Evolutionary conservation across 371 early-diverging fungal species (phyloP).

Genomic region (Catenaria anguillulae): DNA sequence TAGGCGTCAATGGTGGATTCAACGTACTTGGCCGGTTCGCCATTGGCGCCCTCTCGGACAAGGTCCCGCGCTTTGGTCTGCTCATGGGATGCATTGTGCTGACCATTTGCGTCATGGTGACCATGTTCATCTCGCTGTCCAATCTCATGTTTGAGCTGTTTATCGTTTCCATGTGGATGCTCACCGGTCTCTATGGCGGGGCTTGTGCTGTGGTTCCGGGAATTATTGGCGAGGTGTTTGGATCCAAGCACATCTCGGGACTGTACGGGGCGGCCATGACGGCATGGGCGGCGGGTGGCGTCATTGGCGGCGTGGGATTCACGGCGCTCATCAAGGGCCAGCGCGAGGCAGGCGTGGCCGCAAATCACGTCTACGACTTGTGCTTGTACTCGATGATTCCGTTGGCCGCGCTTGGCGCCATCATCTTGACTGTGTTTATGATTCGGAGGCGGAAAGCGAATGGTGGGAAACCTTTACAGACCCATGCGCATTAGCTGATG

Average conservation of each 20-base stretch:
- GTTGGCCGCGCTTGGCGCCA: neutral
- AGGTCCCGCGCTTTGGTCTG: slow-evolving; percentile 19
- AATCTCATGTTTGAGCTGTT: slow-evolving; percentile 17
- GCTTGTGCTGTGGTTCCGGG: slow-evolving; percentile 24
- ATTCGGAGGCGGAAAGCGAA: neutral
- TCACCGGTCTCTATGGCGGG: slow-evolving; percentile 23
- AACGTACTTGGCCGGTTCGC: slow-evolving; percentile 22
- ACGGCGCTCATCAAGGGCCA: neutral
- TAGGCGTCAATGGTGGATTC: slow-evolving; percentile 22
- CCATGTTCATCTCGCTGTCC: slow-evolving; percentile 16
- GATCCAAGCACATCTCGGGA: slow-evolving; percentile 19
- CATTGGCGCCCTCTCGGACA: slow-evolving; percentile 21
- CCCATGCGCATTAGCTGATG: too few relatives aligned
- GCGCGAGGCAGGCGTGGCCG: neutral
- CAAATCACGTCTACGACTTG: neutral
- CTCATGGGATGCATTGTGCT: slow-evolving; percentile 16
- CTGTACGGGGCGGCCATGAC: slow-evolving; percentile 24
- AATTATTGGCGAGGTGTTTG: slow-evolving; percentile 25
- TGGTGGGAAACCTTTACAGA: too few relatives aligned
- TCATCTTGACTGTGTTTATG: neutral
- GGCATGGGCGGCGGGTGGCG: slow-evolving; percentile 24
- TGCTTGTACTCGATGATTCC: slow-evolving; percentile 2
- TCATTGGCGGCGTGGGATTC: slow-evolving; percentile 20
- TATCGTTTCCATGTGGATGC: slow-evolving; percentile 20
- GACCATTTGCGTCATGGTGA: slow-evolving; percentile 18